A percentile compares a stretch with the other conserved stretches of the same genome.
Evolutionary conservation across 805 yeast species (phyloP).

Genomic region (Wickerhamomyces kurtzmanii): DNA sequence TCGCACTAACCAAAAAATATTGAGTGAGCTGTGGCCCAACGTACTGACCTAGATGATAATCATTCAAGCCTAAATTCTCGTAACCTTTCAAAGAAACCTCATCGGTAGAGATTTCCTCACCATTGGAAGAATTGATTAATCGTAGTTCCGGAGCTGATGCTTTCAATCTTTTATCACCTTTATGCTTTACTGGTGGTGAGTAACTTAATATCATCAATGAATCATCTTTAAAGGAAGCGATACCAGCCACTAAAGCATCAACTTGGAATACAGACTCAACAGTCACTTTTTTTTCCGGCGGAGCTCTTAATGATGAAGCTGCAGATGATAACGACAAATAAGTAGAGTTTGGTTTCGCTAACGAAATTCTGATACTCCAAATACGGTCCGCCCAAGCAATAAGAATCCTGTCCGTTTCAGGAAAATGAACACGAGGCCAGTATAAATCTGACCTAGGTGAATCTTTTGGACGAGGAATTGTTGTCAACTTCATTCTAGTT

Average conservation of each 20-base stretch:
- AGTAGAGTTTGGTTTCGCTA: constrained; percentile 9
- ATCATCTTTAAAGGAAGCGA: constrained; percentile 67
- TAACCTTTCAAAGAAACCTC: constrained; percentile 57
- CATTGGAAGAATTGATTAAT: constrained; percentile 51
- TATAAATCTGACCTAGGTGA: constrained; percentile 65
- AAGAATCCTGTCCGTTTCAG: constrained; percentile 55
- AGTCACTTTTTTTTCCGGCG: constrained; percentile 31
- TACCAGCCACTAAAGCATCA: constrained; percentile 61
- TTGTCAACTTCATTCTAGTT: constrained; percentile 36
- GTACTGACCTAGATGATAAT: constrained; percentile 57
- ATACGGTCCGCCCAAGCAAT: constrained; percentile 80
- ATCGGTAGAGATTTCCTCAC: constrained; percentile 71
- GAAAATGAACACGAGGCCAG: constrained; percentile 67
- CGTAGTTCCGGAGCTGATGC: constrained; percentile 64
- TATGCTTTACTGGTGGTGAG: constrained; percentile 19
- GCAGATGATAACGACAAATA: constrained; percentile 24
- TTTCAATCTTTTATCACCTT: constrained; percentile 9
- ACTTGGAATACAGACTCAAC: constrained; percentile 27
- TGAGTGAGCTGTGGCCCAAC: constrained; percentile 26
- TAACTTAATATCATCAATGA: constrained; percentile 49
- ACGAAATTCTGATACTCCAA: constrained; percentile 53
- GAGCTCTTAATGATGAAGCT: constrained; percentile 36
- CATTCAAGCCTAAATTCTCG: constrained; percentile 63
- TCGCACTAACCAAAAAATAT: constrained; percentile 69
- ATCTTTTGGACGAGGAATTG: constrained; percentile 46